Percentiles rank a stretch among this genome's conserved stretches.
Conservation (phyloP, 495 filamentous ascomycete genomes). For the Astrothelium macrocarpum region DNA sequence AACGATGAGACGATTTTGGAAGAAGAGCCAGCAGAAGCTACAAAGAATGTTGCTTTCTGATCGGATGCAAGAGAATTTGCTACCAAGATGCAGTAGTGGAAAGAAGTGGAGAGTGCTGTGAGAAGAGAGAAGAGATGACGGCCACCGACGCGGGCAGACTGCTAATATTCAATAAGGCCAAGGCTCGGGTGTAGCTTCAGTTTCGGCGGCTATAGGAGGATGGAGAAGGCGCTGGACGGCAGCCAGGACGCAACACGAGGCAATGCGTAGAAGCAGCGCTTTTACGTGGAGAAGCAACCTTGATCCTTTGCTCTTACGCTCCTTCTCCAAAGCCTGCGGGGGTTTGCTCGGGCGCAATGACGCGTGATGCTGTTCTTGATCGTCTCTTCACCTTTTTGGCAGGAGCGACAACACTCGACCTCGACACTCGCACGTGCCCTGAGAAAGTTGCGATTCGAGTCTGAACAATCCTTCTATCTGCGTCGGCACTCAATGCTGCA, state of each 20-base stretch:
- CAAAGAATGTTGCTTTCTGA: conserved; percentile 12
- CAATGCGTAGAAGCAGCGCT: neutral
- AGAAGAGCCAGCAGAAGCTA: conserved; percentile 14
- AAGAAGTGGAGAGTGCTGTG: conserved; percentile 7
- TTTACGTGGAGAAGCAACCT: neutral
- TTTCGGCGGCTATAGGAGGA: neutral
- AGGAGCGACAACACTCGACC: neutral
- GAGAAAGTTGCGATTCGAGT: neutral
- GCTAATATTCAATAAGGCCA: neutral
- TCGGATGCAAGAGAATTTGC: conserved; percentile 13
- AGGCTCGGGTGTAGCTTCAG: neutral
- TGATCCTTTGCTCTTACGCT: neutral
- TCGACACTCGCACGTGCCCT: neutral
- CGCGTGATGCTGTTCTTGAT: neutral
- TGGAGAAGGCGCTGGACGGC: neutral
- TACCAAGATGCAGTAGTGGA: conserved; percentile 3
- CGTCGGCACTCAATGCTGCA: neutral
- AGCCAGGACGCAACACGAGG: neutral
- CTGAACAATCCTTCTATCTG: neutral
- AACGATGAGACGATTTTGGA: conserved; percentile 1
- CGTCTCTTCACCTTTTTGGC: neutral
- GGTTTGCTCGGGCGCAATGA: neutral
- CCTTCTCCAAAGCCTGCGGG: neutral
- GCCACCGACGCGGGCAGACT: neutral
- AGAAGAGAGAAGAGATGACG: conserved; percentile 7